Evolutionary conservation across 306 rosid species (phyloP), one percentile per base, ranked within the genome.

Genomic region (Inga oerstediana): DNA sequence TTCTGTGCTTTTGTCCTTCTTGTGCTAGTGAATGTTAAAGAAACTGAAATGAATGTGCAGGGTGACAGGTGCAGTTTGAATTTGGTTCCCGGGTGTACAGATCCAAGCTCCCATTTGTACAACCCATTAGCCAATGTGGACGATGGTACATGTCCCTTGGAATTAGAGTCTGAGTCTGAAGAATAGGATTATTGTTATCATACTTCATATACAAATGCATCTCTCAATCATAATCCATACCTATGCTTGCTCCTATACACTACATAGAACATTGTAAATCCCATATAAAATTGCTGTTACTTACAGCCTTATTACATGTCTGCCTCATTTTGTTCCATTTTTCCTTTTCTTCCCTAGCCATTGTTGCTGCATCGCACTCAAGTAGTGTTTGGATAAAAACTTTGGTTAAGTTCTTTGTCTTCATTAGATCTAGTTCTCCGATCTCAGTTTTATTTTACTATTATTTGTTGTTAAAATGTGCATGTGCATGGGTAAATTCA

Each of bases 111-210:
- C 0, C 90, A 77, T 22, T 0, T 79, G 0, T 96, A 89, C 77
- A 13, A 96, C 56, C 99, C 99, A 2, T 84, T 92, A 41, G 99
- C 99, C 79, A 96, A 91, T 84, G 92, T 93, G 48, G 99, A 96
- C 24, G 98, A 96, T 71, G 99, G 99, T 61, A 76, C 99, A 24
- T 96, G 97, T 76, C 90, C 90, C 9, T 32, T 89, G 43, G 94
- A 92, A 0, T 9, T 72, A 14, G 92, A 92, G 73, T 84, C 73
- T 32, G 94, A 88, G 45, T 75, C 89, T 58, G 95, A 83, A 67
- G 81, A 82, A 2, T 93, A 88, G 75, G 32, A 65, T 15, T 70
- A 70, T 20, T n/a, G 68, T 62, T 62, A 12, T 22, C 11, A 62
- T 27, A 43, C 27, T 41, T 70, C 52, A 46, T 66, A 72, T 72